A percentile compares a stretch with the other conserved stretches of the same genome.
phyloP scores from a whole-genome alignment of 495 filamentous ascomycete species.

The Delitschia confertaspora region DNA sequence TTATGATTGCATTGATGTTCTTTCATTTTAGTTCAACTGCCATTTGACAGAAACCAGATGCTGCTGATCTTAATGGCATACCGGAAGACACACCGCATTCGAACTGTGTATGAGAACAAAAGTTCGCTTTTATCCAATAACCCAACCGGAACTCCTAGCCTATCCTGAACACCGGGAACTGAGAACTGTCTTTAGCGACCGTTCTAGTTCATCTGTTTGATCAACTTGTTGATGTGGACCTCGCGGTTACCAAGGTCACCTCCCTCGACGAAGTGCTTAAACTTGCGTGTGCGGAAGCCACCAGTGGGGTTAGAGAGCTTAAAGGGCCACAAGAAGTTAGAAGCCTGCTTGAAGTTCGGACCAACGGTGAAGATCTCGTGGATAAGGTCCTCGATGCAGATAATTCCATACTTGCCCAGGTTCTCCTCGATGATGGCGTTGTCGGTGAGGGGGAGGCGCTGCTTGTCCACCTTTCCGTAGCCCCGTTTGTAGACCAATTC shows the following conservation, averaged over 20 bases:
- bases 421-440: slow-evolving; percentile 93
- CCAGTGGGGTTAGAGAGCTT: slow-evolving; percentile 97
- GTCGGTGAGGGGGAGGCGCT: slow-evolving; percentile 92
- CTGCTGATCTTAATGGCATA: too few species aligned
- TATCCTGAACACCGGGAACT: too few species aligned
- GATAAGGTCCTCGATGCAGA: slow-evolving; percentile 98
- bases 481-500: slow-evolving; percentile 82
- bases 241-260: slow-evolving; percentile 97
- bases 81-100: too few species aligned
- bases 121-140: too few species aligned
- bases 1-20: too few species aligned
- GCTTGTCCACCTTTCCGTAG: slow-evolving; percentile 60
- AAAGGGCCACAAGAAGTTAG: slow-evolving; percentile 99
- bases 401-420: slow-evolving; percentile 95
- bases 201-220: slow-evolving; percentile 97
- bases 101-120: too few species aligned
- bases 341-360: slow-evolving; percentile 84
- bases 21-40: too few species aligned
- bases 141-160: too few species aligned
- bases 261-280: slow-evolving; percentile 99
- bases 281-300: slow-evolving; percentile 92
- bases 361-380: slow-evolving; percentile 98
- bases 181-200: neutral
- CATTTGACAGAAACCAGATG: too few species aligned
- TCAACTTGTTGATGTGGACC: slow-evolving; percentile 92